These are phyloP conservation scores for Auriscalpium orientale DNA, from an alignment of 768 basidiomycete genomes.

Conservation along the genomic window DNA sequence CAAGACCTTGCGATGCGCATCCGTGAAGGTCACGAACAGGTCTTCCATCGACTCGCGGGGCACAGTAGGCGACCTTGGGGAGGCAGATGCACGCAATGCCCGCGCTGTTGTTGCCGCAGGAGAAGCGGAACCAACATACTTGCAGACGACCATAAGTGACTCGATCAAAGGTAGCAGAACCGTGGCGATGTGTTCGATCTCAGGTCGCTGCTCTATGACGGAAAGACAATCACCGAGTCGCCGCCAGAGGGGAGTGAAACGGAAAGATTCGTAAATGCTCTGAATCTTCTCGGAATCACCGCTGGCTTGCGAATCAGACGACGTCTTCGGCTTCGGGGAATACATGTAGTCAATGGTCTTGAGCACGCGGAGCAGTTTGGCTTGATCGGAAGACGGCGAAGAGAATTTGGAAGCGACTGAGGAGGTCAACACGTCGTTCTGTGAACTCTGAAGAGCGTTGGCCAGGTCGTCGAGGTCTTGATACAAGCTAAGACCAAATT, in stretches of 20 bases:
- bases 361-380: slow-evolving; percentile 89
- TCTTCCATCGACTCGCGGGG: slow-evolving; percentile 80
- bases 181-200: slow-evolving; percentile 83
- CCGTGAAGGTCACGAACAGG: slow-evolving; percentile 88
- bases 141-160: slow-evolving; percentile 96
- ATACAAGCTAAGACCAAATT: slow-evolving; percentile 71
- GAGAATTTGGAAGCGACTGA: slow-evolving; percentile 86
- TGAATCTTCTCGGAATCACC: slow-evolving; percentile 78
- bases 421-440: slow-evolving; percentile 50
- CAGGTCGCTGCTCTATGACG: slow-evolving; percentile 70
- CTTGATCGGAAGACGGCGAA: slow-evolving; percentile 87
- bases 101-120: slow-evolving; percentile 38
- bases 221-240: slow-evolving; percentile 85
- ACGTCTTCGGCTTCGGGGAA: slow-evolving; percentile 45
- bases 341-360: slow-evolving; percentile 99
- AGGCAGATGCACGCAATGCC: slow-evolving; percentile 53
- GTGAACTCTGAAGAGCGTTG: slow-evolving; percentile 47
- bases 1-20: slow-evolving; percentile 85
- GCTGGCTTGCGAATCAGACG: slow-evolving; percentile 28
- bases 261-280: slow-evolving; percentile 85
- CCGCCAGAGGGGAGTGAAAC: slow-evolving; percentile 83
- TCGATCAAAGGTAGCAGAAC: slow-evolving; percentile 93
- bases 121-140: slow-evolving; percentile 74
- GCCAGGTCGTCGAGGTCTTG: slow-evolving; percentile 74
- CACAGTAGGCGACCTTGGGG: slow-evolving; percentile 59